phyloP scores from a whole-genome alignment of 331 rosid genomes.

The Pyracantha coccinea region DNA sequence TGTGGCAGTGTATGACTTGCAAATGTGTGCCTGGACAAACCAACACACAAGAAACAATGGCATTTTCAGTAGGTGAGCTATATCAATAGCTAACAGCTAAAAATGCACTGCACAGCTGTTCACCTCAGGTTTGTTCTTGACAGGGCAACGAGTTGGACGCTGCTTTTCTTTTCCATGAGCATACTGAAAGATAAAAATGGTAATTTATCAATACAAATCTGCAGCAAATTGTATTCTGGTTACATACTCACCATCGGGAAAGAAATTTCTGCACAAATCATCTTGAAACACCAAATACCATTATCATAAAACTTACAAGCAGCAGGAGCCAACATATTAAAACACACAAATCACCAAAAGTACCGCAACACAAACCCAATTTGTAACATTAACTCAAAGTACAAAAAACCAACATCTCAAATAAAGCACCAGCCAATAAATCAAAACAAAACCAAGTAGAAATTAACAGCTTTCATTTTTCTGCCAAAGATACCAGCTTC shows the following conservation, averaged over 20 bases:
- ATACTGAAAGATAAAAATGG: conserved; percentile 34
- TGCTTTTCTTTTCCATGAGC: conserved; percentile 46
- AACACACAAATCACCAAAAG: neutral
- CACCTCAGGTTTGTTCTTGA: conserved; percentile 45
- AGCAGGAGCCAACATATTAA: neutral
- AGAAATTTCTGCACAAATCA: neutral
- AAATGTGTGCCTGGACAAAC: conserved; percentile 19
- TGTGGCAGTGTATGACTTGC: conserved; percentile 13
- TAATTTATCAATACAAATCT: neutral
- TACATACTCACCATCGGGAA: neutral
- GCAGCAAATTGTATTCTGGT: neutral
- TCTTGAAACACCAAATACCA: neutral
- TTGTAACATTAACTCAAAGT: neutral
- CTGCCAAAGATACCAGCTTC: neutral
- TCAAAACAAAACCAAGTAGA: neutral
- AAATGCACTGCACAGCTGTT: neutral
- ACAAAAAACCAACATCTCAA: neutral
- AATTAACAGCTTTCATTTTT: neutral
- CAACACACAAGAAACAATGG: conserved; percentile 10
- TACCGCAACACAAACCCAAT: neutral
- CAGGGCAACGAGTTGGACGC: conserved; percentile 30
- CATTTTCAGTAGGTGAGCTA: neutral
- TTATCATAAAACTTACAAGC: neutral
- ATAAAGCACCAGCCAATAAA: neutral
- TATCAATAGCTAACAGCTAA: neutral